Base-by-base conservation (phyloP, 1,139 yeast species). In the Yamadazyma pseudoaaseri region DNA sequence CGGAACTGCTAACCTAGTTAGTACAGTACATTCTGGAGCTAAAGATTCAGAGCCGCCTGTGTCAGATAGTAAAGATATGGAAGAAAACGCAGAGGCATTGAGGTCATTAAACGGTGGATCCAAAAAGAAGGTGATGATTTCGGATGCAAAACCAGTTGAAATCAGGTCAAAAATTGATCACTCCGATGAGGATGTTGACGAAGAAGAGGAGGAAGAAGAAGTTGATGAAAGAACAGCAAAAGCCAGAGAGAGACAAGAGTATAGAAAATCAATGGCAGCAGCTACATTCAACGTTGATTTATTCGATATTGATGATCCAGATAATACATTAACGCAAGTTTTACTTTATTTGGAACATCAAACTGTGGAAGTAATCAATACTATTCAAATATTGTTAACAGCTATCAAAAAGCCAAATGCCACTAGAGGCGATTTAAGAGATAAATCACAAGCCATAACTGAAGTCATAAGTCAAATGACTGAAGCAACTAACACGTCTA, bases 291-390 rank as follows among this genome's bases (percentile, higher is more conserved):
- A 82, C 55, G 70, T 84, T 32, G 84, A 81, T 38, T 75, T 79
- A 31, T 86, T 86, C 59, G 87, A 86, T 59, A 81, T 85, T 39
- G 84, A 58, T 43, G 86, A 86, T 54, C 95, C 95, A 2, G 96
- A 87, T 50, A 86, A 85, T 54, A 85, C 96, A 0, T 73, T 90
- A 41, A 79, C 87, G 4, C 95, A 89, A 51, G 79, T 92, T 37
- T 76, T 89, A 48, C 73, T 82, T 30, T 92, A 87, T 56, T 70
- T 92, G 51, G 98, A 92, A 56, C 95, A 87, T 58, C 96, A 90
- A 62, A 90, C 97, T 0, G 92, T 86, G 21, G 86, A 85, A 49
- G 97, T 92, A 2, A 92, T 92, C 37, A 78, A 89, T 18, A 85
- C 96, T 0, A 90, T 90, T 47, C 97, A 90, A 54, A 76, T 85